Percentiles rank a stretch among this genome's conserved stretches.
Evolutionary conservation across 768 basidiomycete species (phyloP).

Genomic region (Mrakia hoshinonis): DNA sequence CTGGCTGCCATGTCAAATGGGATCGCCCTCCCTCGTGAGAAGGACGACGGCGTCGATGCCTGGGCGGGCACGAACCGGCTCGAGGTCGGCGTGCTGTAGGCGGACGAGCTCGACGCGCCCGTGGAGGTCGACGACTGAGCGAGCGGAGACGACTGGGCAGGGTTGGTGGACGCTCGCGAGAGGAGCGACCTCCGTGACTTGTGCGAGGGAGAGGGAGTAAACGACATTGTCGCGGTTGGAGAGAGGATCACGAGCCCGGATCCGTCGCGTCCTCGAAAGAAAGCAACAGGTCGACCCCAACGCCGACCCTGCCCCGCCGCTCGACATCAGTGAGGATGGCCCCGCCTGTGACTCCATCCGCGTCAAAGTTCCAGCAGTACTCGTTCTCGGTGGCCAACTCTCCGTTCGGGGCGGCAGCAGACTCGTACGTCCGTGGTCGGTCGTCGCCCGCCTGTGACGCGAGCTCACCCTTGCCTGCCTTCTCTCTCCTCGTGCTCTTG

Average conservation of each 20-base stretch:
- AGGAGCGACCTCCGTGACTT: not conserved
- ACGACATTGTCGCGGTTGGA: not conserved
- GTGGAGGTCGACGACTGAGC: not conserved
- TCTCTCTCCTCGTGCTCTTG: not conserved
- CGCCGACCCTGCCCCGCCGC: not conserved
- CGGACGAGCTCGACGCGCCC: not conserved
- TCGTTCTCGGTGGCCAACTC: slow-evolving; percentile 5
- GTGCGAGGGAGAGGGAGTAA: not conserved
- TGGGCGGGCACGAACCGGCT: not conserved
- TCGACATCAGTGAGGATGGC: not conserved
- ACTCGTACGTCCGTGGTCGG: not conserved
- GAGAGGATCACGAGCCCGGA: no score
- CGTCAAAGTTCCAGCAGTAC: slow-evolving; percentile 21
- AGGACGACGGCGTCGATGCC: slow-evolving; percentile 20
- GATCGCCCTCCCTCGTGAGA: slow-evolving; percentile 21
- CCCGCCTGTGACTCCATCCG: not conserved
- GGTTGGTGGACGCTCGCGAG: not conserved
- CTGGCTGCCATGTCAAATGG: slow-evolving; percentile 28
- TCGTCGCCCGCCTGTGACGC: not conserved
- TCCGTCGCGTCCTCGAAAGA: no score
- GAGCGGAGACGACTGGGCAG: not conserved
- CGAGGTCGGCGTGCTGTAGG: slow-evolving; percentile 4
- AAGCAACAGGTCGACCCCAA: no score
- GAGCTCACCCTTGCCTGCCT: not conserved
- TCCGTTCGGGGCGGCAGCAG: slow-evolving; percentile 6